Conservation (phyloP, 768 basidiomycete genomes). For the Lentinula lateritia region DNA sequence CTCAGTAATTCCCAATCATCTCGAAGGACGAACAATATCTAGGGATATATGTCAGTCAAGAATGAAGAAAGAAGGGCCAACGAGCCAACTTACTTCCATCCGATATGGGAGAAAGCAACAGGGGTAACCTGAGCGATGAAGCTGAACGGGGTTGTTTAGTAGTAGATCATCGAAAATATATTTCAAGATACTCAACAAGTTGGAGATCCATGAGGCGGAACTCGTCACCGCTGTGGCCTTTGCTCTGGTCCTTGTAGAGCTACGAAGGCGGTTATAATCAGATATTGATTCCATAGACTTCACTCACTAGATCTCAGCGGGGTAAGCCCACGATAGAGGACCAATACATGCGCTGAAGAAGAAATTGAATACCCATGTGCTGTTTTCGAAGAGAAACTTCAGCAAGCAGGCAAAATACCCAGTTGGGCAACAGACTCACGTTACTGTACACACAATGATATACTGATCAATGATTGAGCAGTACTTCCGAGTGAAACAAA, state of each 20-base stretch:
- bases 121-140: conserved; percentile 43
- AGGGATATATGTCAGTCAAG: not conserved
- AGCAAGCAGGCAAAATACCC: not conserved
- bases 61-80: not conserved
- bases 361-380: conserved; percentile 44
- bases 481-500: not conserved
- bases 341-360: conserved; percentile 42
- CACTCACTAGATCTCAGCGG: conserved; percentile 32
- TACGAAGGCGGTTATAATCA: not conserved
- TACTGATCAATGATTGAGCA: not conserved
- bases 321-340: conserved; percentile 40
- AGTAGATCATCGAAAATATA: not conserved
- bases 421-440: conserved; percentile 10
- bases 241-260: conserved; percentile 36
- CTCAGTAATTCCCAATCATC: not conserved
- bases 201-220: conserved; percentile 39
- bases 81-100: conserved; percentile 31
- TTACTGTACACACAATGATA: conserved; percentile 12
- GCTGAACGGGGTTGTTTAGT: conserved; percentile 13
- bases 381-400: conserved; percentile 9
- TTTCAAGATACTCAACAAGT: conserved; percentile 24
- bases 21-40: conserved; percentile 22
- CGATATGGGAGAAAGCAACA: conserved; percentile 31
- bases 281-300: too few relatives aligned
- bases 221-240: conserved; percentile 41